Evolutionary conservation across 176 grass and related monocot genomes (phyloP), one percentile per base, ranked within the genome.

Genomic region (Rhynchospora tenuis): DNA sequence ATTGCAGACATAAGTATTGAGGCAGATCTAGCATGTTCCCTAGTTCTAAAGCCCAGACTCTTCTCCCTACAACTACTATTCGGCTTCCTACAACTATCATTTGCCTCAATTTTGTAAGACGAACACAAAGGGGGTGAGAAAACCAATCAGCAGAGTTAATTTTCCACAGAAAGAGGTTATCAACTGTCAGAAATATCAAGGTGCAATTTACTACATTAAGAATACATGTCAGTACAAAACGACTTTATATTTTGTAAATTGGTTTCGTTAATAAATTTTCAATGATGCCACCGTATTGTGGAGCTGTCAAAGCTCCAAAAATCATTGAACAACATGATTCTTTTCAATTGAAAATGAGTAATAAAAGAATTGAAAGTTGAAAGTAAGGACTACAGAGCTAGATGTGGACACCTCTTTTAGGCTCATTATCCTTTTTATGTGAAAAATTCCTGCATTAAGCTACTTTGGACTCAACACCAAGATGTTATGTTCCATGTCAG

Each of bases 111-210:
- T 74, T 26, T 0, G 14, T 12, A 57, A 27, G 12, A 80, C 7
- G 27, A 10, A 56, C 46, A 22, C 12, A 9, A 44, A 86, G 50
- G 45, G 50, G 50, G 38, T 83, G 72, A 19, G 44, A 58, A 12
- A 11, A 64, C 89, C 89, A 94, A 14, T 66, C 59, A 7, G 54
- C 13, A 76, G 64, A 70, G 63, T 86, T 88, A 38, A 84, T 60
- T 71, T 84, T 59, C 94, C 89, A 94, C 33, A 63, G 24, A 22
- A 92, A 82, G 12, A 97, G 73, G 44, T 68, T 62, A 24, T 50
- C 60, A 13, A 1, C 59, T 3, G 71, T 77, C 51, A 59, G 79
- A 46, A 94, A 52, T 3, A 90, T 73, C 31, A 97, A 84, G 54
- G 14, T 4, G 0, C 86, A 94, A 33, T 33, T 33, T 33, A 33